Evolutionary conservation across 2,329 filamentous ascomycete genomes (phyloP).

Genomic region (Verticillium nubilum): DNA sequence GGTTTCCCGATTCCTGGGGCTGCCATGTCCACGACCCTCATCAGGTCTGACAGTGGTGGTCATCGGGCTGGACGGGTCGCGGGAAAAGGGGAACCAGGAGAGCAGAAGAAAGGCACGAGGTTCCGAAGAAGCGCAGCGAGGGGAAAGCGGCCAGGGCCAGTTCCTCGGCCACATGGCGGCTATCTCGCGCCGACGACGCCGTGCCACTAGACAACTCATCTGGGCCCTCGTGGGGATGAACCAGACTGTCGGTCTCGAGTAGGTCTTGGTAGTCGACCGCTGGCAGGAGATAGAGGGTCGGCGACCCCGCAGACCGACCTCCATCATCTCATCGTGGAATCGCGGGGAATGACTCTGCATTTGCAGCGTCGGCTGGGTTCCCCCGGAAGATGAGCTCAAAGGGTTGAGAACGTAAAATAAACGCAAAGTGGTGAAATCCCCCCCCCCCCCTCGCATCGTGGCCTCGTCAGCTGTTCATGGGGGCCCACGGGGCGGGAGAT

Average conservation of each 20-base stretch:
- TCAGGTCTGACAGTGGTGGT: neutral
- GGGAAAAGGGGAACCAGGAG: neutral
- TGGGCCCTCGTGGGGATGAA: neutral
- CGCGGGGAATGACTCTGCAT: neutral
- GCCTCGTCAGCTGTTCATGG: neutral
- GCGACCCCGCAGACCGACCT: neutral
- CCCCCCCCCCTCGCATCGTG: neutral
- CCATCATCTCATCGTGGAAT: neutral
- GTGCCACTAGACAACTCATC: neutral
- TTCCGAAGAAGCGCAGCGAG: neutral
- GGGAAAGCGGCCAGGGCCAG: neutral
- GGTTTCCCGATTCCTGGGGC: neutral
- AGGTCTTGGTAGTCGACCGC: neutral
- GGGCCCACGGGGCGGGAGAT: neutral
- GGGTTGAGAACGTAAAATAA: neutral
- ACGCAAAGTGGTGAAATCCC: neutral
- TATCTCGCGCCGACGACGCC: conserved; percentile 1
- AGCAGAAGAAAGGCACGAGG: no score
- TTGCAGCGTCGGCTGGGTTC: neutral
- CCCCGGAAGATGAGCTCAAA: neutral
- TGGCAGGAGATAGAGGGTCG: neutral
- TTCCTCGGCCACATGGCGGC: neutral
- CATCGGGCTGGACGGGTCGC: neutral
- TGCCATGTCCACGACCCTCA: neutral
- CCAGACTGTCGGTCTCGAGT: neutral